phyloP scores from a whole-genome alignment of 352 stramenopile species.

The Phytopythium montanum region DNA sequence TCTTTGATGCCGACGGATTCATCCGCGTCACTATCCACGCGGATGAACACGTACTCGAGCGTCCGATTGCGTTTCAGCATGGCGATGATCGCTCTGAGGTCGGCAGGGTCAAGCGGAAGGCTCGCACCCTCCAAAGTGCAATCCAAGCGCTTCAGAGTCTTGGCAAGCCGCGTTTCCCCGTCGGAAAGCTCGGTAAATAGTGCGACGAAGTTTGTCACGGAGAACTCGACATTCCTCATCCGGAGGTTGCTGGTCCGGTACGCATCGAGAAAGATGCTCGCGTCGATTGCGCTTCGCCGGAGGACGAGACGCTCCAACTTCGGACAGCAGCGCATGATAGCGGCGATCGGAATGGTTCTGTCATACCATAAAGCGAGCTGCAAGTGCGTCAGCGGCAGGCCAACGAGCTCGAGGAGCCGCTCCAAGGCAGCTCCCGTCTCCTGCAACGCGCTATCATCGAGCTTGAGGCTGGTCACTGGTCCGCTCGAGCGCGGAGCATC shows the following conservation, averaged over 20 bases:
- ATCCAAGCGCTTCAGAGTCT: background rate
- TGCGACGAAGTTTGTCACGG: background rate
- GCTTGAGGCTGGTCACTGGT: background rate
- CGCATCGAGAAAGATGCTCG: background rate
- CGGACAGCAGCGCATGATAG: background rate
- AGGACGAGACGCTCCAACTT: background rate
- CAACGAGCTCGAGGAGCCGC: background rate
- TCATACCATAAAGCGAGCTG: background rate
- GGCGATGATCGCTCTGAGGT: background rate
- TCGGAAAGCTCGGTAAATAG: background rate
- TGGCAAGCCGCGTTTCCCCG: background rate
- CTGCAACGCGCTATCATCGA: background rate
- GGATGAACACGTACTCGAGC: background rate
- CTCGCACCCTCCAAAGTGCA: background rate
- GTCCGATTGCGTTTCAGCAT: background rate
- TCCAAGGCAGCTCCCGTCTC: background rate
- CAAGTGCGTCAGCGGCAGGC: background rate
- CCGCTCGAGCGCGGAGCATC: background rate
- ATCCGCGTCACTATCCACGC: background rate
- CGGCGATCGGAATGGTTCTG: background rate
- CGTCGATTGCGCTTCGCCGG: background rate
- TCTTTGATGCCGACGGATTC: background rate
- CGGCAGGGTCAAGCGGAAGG: too few species aligned
- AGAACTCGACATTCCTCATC: background rate
- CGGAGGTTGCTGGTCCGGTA: background rate